A percentile compares a stretch with the other conserved stretches of the same genome.
Evolutionary conservation across 75 land plant species (phyloP).

Genomic region (Chamaecyparis obtusa): DNA sequence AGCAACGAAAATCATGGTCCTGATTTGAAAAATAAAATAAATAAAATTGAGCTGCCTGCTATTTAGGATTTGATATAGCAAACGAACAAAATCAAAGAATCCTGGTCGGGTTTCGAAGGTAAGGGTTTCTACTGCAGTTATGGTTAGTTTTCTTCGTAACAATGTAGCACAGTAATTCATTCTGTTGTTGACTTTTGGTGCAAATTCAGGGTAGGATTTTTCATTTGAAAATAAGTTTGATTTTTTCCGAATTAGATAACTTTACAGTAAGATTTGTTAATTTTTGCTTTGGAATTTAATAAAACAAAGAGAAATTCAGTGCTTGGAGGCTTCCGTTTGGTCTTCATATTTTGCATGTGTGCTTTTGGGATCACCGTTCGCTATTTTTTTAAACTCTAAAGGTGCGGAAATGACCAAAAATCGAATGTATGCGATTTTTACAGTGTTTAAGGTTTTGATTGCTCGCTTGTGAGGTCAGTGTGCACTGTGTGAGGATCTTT

Average conservation of each 20-base stretch:
- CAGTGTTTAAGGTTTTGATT: neutral
- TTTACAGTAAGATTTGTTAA: neutral
- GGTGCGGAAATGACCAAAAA: neutral
- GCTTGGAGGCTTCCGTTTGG: neutral
- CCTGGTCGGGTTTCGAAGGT: neutral
- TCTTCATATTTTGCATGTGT: neutral
- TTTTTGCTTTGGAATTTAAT: neutral
- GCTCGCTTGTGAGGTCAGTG: neutral
- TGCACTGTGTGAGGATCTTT: neutral
- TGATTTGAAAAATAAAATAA: neutral
- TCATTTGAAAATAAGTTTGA: neutral
- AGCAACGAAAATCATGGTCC: neutral
- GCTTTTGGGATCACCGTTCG: neutral
- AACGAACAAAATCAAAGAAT: neutral
- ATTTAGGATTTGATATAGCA: neutral
- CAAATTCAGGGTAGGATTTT: neutral
- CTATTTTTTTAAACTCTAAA: neutral
- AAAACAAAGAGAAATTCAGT: neutral
- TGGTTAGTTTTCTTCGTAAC: neutral
- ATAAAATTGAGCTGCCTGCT: neutral
- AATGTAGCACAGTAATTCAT: neutral
- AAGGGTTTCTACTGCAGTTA: neutral
- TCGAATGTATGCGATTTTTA: neutral
- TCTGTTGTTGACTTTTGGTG: neutral
- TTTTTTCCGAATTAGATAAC: neutral